Percentiles rank a stretch among this genome's conserved stretches.
These are phyloP conservation scores for Salinomyces thailandicus DNA, from an alignment of 2,329 filamentous ascomycete species.

Conservation along the genomic window DNA sequence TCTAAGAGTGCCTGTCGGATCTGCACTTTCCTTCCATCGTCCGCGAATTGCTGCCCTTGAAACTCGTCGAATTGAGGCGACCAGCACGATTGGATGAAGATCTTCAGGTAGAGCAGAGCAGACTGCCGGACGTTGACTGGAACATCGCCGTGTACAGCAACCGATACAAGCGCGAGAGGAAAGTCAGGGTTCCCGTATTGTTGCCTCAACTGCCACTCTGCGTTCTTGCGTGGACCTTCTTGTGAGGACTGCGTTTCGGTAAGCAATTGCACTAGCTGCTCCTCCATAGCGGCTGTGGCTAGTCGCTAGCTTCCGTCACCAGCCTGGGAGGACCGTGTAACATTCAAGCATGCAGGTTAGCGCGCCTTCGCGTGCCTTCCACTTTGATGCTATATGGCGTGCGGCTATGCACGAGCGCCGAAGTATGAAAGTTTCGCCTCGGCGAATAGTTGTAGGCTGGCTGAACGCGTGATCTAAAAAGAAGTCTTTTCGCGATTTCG, in stretches of 20 bases:
- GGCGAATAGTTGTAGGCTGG: too few species aligned
- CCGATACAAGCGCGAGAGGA: conserved; percentile 66
- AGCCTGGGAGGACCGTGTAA: conserved; percentile 5
- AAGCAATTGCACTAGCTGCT: conserved; percentile 80
- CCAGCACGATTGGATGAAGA: conserved; percentile 80
- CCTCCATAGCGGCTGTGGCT: conserved; percentile 55
- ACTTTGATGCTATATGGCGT: too few species aligned
- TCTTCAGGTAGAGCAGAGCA: conserved; percentile 67
- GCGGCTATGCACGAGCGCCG: too few species aligned
- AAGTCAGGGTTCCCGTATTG: conserved; percentile 61
- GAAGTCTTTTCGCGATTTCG: too few species aligned
- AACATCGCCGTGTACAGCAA: conserved; percentile 66
- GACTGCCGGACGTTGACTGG: conserved; percentile 69
- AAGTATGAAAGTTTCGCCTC: too few species aligned
- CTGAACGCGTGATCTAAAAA: too few species aligned
- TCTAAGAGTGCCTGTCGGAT: conserved; percentile 66
- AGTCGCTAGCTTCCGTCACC: conserved; percentile 7
- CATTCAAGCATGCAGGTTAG: conserved; percentile 1
- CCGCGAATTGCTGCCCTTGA: conserved; percentile 53
- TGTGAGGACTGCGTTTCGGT: conserved; percentile 72
- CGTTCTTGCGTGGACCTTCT: conserved; percentile 68
- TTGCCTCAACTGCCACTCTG: conserved; percentile 70
- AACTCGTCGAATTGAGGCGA: conserved; percentile 63
- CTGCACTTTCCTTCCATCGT: conserved; percentile 60
- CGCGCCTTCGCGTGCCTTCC: too few species aligned